Evolutionary conservation across 2,329 filamentous ascomycete genomes (phyloP).

Genomic region (Aspergillus hortae): DNA sequence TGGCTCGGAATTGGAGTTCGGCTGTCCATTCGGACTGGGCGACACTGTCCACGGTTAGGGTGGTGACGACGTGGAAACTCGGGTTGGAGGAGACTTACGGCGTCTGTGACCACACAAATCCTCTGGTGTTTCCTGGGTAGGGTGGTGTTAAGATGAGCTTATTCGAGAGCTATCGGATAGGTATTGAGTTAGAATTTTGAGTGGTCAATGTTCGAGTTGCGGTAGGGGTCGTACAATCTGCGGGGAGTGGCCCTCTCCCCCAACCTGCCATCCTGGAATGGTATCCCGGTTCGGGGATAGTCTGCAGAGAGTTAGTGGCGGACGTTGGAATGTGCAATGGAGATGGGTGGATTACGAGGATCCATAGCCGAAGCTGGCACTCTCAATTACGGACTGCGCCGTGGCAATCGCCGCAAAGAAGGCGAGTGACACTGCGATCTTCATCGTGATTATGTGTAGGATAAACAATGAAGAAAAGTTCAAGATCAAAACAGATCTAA

Average conservation of each 20-base stretch:
- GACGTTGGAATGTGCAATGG: background rate
- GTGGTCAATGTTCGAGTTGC: background rate
- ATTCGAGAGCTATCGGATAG: conserved; percentile 64
- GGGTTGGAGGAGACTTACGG: conserved; percentile 30
- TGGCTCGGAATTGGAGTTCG: conserved; percentile 83
- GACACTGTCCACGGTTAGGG: background rate
- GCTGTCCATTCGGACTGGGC: conserved; percentile 68
- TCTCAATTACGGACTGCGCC: conserved; percentile 66
- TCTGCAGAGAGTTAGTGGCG: conserved; percentile 35
- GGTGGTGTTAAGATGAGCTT: conserved; percentile 88
- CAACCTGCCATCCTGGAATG: conserved; percentile 55
- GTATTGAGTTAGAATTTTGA: conserved; percentile 12
- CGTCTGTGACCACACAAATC: conserved; percentile 73
- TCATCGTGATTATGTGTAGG: conserved; percentile 31
- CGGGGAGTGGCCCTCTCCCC: conserved; percentile 54
- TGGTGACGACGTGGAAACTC: too few relatives aligned
- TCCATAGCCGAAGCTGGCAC: conserved; percentile 73
- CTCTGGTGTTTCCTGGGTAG: conserved; percentile 78
- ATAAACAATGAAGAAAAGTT: background rate
- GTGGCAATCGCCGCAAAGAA: conserved; percentile 50
- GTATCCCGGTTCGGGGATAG: conserved; percentile 55
- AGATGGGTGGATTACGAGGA: conserved; percentile 47
- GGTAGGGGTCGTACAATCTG: conserved; percentile 42
- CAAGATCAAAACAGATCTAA: background rate
- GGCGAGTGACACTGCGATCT: conserved; percentile 38